Evolutionary conservation across 352 stramenopile genomes (phyloP).

Genomic region (Phytophthora fragariaefolia): DNA sequence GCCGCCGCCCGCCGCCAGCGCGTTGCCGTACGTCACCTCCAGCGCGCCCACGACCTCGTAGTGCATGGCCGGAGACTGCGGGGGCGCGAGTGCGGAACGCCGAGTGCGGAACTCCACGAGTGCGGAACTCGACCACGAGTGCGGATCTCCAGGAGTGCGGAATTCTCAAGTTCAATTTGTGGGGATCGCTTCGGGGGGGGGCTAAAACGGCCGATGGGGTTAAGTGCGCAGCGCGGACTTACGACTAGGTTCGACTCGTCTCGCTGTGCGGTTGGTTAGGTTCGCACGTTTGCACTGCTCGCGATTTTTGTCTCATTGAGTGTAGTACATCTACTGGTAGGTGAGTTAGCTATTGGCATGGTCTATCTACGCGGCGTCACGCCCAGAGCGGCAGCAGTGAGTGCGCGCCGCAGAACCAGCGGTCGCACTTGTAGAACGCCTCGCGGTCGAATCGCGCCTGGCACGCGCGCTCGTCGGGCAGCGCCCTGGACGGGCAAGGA

Average conservation of each 20-base stretch:
- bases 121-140: no score
- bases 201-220: no score
- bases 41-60: constrained; percentile 74
- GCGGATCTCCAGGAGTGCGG: no score
- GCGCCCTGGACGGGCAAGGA: constrained; percentile 68
- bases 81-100: constrained; percentile 21
- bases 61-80: constrained; percentile 56
- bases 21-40: constrained; percentile 89
- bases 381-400: constrained; percentile 47
- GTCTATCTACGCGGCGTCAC: constrained; percentile 21
- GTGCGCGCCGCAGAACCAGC: constrained; percentile 70
- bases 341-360: background rate
- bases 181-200: background rate
- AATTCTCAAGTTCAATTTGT: no score
- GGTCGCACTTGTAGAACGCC: constrained; percentile 75
- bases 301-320: no score
- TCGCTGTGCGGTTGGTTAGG: no score
- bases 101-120: no score
- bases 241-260: no score
- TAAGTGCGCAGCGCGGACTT: no score
- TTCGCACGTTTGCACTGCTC: no score
- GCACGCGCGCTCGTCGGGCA: constrained; percentile 51
- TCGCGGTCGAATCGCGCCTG: constrained; percentile 56
- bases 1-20: constrained; percentile 73
- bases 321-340: no score